phyloP scores from a whole-genome alignment of 1,284 basidiomycete genomes.

The Heterobasidion irregulare region DNA sequence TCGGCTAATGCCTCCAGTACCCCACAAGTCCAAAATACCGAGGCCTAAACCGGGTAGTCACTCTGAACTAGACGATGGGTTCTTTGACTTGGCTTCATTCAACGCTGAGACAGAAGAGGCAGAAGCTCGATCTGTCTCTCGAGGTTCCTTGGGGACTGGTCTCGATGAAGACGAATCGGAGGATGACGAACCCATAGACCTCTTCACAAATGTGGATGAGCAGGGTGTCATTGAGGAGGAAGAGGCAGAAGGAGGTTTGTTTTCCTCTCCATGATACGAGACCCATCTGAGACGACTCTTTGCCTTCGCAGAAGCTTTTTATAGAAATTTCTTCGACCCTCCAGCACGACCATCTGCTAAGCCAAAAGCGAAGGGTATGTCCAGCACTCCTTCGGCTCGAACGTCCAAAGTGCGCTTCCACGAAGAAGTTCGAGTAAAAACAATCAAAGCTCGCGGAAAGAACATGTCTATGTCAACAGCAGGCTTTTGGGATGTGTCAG shows the following conservation, averaged over 20 bases:
- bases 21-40: background rate
- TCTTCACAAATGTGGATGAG: slow-evolving; percentile 59
- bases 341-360: slow-evolving; percentile 24
- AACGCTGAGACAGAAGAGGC: slow-evolving; percentile 81
- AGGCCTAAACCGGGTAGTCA: slow-evolving; percentile 20
- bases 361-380: slow-evolving; percentile 12
- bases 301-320: slow-evolving; percentile 42
- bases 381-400: slow-evolving; percentile 14
- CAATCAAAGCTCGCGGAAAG: slow-evolving; percentile 62
- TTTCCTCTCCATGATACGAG: background rate
- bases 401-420: slow-evolving; percentile 62
- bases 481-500: slow-evolving; percentile 22
- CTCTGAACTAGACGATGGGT: slow-evolving; percentile 82
- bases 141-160: slow-evolving; percentile 52
- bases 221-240: slow-evolving; percentile 30
- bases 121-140: slow-evolving; percentile 60
- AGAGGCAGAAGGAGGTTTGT: slow-evolving; percentile 21
- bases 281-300: no score
- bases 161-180: slow-evolving; percentile 44
- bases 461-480: slow-evolving; percentile 38
- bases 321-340: slow-evolving; percentile 69
- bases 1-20: background rate
- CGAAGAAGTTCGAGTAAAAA: slow-evolving; percentile 75
- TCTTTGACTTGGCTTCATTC: slow-evolving; percentile 88
- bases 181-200: slow-evolving; percentile 50